Evolutionary conservation across 2,329 filamentous ascomycete species (phyloP), one percentile per base, ranked within the genome.

Genomic region (Annulohypoxylon truncatum): DNA sequence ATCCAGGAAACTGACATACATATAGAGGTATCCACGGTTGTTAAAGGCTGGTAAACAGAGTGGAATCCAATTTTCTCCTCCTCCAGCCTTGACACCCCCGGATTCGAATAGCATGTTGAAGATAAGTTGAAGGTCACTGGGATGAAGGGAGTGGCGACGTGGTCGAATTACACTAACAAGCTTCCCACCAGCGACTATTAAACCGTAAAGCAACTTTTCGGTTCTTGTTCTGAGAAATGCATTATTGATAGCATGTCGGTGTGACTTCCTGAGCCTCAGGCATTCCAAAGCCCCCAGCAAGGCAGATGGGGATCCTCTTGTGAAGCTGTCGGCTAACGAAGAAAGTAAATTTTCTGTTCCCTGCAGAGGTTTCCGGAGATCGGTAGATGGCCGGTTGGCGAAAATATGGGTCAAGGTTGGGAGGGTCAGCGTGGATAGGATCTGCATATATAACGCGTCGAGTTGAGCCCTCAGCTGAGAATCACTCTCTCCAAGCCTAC

Each of bases 31-130:
- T 24, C 96, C 96, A 54, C 90, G 92, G 78, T 93, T 98, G 81
- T 99, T 99, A 82, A 99, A 99, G 4, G 94, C 95, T 0, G 96
- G 96, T 2, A 99, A 85, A 74, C 96, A 99, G 5, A 99, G 85
- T 0, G 96, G 96, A 50, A 98, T 95, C 96, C 96, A 99, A 74
- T 95, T 97, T 79, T 99, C 96, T 28, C 95, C 96, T 38, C 86
- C 94, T 4, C 92, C 94, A 18, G 93, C 91, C 77, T 96, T 95
- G 76, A 99, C 91, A 44, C 93, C 92, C 51, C 93, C 93, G 1
- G 95, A 96, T 80, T 97, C 94, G 74, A 99, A 99, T 1, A 99
- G 88, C 96, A 99, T 99, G 76, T 98, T 98, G 84, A 99, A 99
- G 66, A 99, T 94, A 47, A 99, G 87, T 75, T 97, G 95, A 22